A percentile compares a stretch with the other conserved stretches of the same genome.
Evolutionary conservation across 805 yeast species (phyloP).

Genomic region (Nakazawaea ishiwadae): DNA sequence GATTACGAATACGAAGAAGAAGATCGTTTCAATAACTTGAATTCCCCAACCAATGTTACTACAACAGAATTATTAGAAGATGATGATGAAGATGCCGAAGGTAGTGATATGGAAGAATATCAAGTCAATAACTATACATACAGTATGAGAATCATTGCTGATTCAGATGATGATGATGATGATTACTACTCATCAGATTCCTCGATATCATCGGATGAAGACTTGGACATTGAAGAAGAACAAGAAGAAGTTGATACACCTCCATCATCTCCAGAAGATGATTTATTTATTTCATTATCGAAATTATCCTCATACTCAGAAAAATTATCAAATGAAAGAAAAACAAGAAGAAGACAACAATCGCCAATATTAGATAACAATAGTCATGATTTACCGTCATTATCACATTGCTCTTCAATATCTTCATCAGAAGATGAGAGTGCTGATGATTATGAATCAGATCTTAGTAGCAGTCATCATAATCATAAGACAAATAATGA

Average conservation of each 20-base stretch:
- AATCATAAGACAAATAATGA: neutral
- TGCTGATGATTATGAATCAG: constrained; percentile 3
- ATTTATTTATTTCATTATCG: constrained; percentile 2
- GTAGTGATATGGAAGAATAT: constrained; percentile 9
- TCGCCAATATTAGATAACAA: no score
- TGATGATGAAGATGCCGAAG: constrained; percentile 6
- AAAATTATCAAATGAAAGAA: neutral
- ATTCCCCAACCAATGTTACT: neutral
- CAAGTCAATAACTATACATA: constrained; percentile 2
- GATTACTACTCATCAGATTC: constrained; percentile 4
- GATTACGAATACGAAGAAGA: constrained; percentile 13
- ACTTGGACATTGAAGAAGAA: constrained; percentile 8
- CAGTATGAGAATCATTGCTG: neutral
- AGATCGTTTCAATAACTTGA: neutral
- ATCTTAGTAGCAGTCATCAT: neutral
- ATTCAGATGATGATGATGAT: constrained; percentile 10
- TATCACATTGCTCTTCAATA: constrained; percentile 23
- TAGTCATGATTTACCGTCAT: constrained; percentile 23
- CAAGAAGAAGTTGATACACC: constrained; percentile 5
- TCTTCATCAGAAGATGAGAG: constrained; percentile 23
- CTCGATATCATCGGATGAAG: constrained; percentile 10
- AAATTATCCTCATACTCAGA: neutral
- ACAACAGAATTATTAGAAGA: constrained; percentile 1
- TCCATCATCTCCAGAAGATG: constrained; percentile 11
- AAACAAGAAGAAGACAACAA: no score